Evolutionary conservation across 164 flowering plant genomes (phyloP).

Genomic region (Sedum album): DNA sequence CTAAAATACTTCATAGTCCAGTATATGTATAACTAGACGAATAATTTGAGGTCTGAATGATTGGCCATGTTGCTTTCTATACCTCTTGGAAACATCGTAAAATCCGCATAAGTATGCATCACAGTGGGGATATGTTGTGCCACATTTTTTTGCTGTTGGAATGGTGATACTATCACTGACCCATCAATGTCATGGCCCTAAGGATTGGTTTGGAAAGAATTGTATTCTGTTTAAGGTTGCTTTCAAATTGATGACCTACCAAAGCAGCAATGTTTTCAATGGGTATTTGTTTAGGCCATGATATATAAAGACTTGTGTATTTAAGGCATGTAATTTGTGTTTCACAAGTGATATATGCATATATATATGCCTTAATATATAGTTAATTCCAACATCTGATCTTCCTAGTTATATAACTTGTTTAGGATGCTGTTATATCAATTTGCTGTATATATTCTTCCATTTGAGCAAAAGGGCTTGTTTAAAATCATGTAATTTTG

Average conservation of each 20-base stretch:
- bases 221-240: not conserved
- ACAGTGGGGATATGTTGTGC: not conserved
- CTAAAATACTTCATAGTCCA: not conserved
- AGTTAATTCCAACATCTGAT: not conserved
- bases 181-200: not conserved
- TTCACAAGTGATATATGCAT: no score
- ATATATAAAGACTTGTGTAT: not conserved
- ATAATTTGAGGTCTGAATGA: not conserved
- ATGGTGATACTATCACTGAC: not conserved
- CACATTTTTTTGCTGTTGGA: not conserved
- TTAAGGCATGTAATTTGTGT: not conserved
- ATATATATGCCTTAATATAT: no score
- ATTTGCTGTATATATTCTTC: no score
- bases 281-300: not conserved
- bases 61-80: not conserved
- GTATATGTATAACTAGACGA: not conserved
- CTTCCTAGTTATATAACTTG: not conserved
- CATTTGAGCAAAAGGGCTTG: not conserved
- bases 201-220: not conserved
- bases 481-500: not conserved
- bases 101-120: no score
- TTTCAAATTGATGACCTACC: not conserved
- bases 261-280: not conserved
- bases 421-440: not conserved
- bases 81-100: no score